Percentiles rank a stretch among this genome's conserved stretches.
These are phyloP conservation scores for Jasminum sambac DNA, from an alignment of 257 asterid genomes.

Conservation along the genomic window DNA sequence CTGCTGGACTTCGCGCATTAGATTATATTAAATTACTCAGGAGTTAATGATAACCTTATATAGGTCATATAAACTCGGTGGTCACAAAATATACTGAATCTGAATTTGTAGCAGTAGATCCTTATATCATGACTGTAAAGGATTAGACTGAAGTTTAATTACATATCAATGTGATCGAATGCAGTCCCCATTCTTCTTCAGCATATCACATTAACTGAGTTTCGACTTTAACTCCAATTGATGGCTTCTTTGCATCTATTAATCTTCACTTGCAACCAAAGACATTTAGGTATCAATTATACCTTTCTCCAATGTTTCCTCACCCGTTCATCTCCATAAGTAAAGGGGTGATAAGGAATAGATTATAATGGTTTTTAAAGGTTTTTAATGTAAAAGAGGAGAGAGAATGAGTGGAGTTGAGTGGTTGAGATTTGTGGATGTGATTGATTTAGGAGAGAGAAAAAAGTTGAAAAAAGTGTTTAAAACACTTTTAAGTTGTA, in stretches of 20 bases:
- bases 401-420: no score
- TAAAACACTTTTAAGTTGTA: no score
- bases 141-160: not conserved
- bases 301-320: not conserved
- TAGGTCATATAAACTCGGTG: not conserved
- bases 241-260: not conserved
- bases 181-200: not conserved
- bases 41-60: not conserved
- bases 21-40: not conserved
- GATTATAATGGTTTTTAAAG: no score
- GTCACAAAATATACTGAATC: not conserved
- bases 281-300: not conserved
- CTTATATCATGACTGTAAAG: not conserved
- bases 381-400: no score
- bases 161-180: not conserved
- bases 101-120: not conserved
- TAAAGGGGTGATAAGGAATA: no score
- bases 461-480: no score
- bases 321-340: not conserved
- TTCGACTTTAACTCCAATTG: not conserved
- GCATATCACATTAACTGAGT: not conserved
- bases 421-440: no score
- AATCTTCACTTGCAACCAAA: not conserved
- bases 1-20: not conserved
- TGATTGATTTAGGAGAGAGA: no score